Conservation (phyloP, 2,329 filamentous ascomycete species). For the Xylariales sp. region DNA sequence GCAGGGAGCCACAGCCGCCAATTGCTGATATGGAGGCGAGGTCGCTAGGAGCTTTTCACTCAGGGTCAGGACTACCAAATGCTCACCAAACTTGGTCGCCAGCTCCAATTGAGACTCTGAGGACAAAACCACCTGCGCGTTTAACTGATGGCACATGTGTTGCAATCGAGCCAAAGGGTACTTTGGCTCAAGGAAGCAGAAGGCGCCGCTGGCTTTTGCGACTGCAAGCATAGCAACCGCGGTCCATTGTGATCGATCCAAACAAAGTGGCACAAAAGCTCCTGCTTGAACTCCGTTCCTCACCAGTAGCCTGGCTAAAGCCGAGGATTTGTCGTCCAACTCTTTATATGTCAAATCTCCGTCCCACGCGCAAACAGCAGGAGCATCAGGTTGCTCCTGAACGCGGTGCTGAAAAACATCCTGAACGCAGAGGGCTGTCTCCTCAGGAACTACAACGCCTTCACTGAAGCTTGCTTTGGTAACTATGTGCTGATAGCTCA, state of each 20-base stretch:
- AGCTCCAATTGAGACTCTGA: too few relatives aligned
- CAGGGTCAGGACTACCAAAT: too few relatives aligned
- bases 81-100: not conserved
- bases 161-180: not conserved
- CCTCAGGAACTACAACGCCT: too few relatives aligned
- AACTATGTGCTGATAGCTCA: not conserved
- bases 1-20: too few relatives aligned
- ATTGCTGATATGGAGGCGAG: too few relatives aligned
- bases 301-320: not conserved
- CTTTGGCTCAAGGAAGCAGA: slow-evolving; percentile 25
- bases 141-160: too few relatives aligned
- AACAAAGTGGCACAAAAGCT: not conserved
- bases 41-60: too few relatives aligned
- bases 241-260: not conserved
- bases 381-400: slow-evolving; percentile 1
- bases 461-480: too few relatives aligned
- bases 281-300: not conserved
- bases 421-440: not conserved
- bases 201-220: slow-evolving; percentile 5
- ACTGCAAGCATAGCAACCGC: slow-evolving; percentile 1
- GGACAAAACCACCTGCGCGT: too few relatives aligned
- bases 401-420: not conserved
- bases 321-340: not conserved
- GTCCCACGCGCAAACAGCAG: slow-evolving; percentile 1
- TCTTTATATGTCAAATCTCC: slow-evolving; percentile 3